These are phyloP conservation scores for Sphaerulina musiva DNA, from an alignment of 2,329 filamentous ascomycete genomes.

Conservation along the genomic window DNA sequence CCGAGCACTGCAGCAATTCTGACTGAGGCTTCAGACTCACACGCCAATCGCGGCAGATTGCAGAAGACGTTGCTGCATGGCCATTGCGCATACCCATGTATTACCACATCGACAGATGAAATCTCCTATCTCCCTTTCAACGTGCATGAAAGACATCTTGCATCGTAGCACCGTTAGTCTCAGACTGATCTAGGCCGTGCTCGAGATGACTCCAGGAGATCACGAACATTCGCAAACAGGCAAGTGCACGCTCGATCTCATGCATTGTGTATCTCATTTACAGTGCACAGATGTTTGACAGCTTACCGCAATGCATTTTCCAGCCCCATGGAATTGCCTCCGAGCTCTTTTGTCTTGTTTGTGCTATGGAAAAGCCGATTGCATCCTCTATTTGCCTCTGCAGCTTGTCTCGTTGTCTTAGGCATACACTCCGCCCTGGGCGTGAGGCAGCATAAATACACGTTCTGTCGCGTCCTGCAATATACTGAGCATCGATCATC, in stretches of 20 bases:
- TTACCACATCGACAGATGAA: not conserved
- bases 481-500: not conserved
- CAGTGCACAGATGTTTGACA: too few relatives aligned
- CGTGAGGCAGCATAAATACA: not conserved
- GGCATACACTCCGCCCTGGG: too few relatives aligned
- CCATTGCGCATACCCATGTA: not conserved
- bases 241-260: not conserved
- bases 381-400: too few relatives aligned
- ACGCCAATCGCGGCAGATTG: not conserved
- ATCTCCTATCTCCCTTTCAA: not conserved
- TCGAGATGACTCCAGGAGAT: not conserved
- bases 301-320: too few relatives aligned
- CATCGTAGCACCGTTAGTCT: not conserved
- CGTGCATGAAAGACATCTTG: not conserved
- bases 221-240: not conserved
- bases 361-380: too few relatives aligned
- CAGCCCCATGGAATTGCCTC: too few relatives aligned
- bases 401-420: too few relatives aligned
- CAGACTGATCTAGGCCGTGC: not conserved
- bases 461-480: not conserved
- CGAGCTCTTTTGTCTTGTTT: too few relatives aligned
- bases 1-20: not conserved
- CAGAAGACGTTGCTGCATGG: not conserved
- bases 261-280: not conserved
- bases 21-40: not conserved